Evolutionary conservation across 768 basidiomycete species (phyloP).

Genomic region (Lepiota subincarnata): DNA sequence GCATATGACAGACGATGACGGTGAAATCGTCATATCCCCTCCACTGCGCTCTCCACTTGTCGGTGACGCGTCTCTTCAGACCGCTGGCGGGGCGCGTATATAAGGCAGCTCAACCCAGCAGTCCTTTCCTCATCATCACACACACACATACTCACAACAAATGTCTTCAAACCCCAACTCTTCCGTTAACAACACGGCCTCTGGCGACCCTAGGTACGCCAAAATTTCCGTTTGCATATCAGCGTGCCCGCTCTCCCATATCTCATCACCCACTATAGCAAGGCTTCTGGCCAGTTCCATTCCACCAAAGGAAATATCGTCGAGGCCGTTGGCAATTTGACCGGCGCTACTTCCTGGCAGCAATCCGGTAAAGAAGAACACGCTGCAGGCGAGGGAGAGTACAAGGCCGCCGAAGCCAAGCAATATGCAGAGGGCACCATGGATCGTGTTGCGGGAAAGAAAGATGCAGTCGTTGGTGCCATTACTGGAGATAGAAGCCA

Average conservation of each 20-base stretch:
- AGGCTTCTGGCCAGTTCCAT: constrained; percentile 15
- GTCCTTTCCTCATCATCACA: neutral
- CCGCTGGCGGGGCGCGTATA: neutral
- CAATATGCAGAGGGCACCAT: constrained; percentile 45
- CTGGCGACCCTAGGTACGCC: constrained; percentile 27
- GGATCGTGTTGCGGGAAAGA: constrained; percentile 44
- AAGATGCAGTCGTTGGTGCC: constrained; percentile 46
- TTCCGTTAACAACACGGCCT: constrained; percentile 22
- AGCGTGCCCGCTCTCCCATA: neutral
- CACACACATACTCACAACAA: neutral
- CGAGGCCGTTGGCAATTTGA: constrained; percentile 41
- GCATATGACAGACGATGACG: too few species aligned
- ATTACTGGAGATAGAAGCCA: constrained; percentile 46
- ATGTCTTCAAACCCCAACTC: constrained; percentile 8
- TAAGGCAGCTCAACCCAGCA: neutral
- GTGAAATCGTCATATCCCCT: too few species aligned
- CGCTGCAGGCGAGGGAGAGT: constrained; percentile 45
- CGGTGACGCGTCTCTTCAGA: neutral
- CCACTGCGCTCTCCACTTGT: too few species aligned
- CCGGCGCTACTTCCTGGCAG: constrained; percentile 42
- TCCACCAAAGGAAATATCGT: constrained; percentile 28
- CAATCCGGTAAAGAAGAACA: constrained; percentile 51
- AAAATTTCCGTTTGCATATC: neutral
- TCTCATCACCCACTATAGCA: constrained; percentile 7
- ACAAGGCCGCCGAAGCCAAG: constrained; percentile 45